Percentiles rank a stretch among this genome's conserved stretches.
phyloP scores from a whole-genome alignment of 805 yeast species.

The Blastobotrys americana region DNA sequence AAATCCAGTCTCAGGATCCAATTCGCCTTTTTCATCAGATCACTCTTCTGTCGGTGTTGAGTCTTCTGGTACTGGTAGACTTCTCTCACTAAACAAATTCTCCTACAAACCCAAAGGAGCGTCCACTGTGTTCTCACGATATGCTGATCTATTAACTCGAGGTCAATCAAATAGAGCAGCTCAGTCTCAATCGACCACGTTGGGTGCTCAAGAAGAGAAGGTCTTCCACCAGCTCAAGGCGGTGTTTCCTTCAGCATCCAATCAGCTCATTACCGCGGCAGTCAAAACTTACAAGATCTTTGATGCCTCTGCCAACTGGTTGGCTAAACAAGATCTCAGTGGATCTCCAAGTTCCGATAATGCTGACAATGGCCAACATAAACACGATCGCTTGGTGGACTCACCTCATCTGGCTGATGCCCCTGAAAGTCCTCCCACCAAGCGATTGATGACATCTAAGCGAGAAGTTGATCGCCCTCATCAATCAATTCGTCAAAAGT shows the following conservation, averaged over 20 bases:
- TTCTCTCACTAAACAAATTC: constrained; percentile 6
- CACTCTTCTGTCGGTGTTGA: background rate
- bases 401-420: background rate
- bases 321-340: constrained; percentile 22
- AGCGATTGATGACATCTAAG: background rate
- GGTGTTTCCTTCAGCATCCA: background rate
- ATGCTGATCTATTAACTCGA: constrained; percentile 1
- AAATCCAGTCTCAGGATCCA: background rate
- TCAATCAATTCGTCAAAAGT: background rate
- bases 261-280: constrained; percentile 10
- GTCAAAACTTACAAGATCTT: constrained; percentile 22
- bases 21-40: background rate
- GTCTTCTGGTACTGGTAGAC: constrained; percentile 1
- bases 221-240: background rate
- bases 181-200: background rate
- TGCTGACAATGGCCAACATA: background rate
- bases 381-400: background rate
- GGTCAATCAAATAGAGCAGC: background rate
- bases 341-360: background rate
- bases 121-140: constrained; percentile 9
- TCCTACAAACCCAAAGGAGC: constrained; percentile 2
- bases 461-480: background rate
- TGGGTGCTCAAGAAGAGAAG: background rate
- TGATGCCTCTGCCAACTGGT: constrained; percentile 33
- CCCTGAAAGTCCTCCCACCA: background rate